Evolutionary conservation across 2,329 filamentous ascomycete genomes (phyloP).

Genomic region (Neospermospora avenae): DNA sequence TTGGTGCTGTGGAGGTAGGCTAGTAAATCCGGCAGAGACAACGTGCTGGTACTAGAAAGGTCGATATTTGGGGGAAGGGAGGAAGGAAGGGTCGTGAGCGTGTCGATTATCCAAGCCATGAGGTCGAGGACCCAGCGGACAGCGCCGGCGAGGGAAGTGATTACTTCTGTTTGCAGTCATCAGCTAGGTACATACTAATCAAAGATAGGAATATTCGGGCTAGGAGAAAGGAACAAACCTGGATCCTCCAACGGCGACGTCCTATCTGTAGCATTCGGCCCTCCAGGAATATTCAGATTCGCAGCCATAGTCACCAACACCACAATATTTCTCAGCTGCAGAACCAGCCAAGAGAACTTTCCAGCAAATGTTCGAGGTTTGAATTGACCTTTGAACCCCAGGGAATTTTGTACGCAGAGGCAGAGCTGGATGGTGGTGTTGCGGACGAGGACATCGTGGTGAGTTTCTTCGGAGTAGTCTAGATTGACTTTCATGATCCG

Average conservation of each 20-base stretch:
- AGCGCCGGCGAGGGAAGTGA: slow-evolving; percentile 69
- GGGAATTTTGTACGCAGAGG: slow-evolving; percentile 73
- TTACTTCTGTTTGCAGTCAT: slow-evolving; percentile 52
- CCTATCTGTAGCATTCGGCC: slow-evolving; percentile 51
- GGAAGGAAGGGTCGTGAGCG: slow-evolving; percentile 53
- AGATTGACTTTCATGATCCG: slow-evolving; percentile 68
- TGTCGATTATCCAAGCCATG: slow-evolving; percentile 58
- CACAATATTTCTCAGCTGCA: slow-evolving; percentile 72
- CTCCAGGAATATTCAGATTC: slow-evolving; percentile 41
- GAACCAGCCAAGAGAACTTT: slow-evolving; percentile 70
- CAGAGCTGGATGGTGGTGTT: slow-evolving; percentile 72
- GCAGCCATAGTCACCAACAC: slow-evolving; percentile 63
- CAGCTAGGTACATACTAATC: not conserved
- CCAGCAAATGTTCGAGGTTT: slow-evolving; percentile 61
- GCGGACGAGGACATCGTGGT: slow-evolving; percentile 68
- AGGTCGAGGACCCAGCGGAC: slow-evolving; percentile 77
- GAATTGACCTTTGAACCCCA: slow-evolving; percentile 68
- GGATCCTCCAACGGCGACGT: slow-evolving; percentile 61
- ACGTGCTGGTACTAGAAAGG: slow-evolving; percentile 44
- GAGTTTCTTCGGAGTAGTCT: slow-evolving; percentile 76
- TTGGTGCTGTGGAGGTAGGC: slow-evolving; percentile 52
- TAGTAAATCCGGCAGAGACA: slow-evolving; percentile 46
- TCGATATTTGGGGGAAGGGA: slow-evolving; percentile 44
- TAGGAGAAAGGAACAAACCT: slow-evolving; percentile 40
- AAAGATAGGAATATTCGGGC: too few relatives aligned